Base-by-base conservation (phyloP, 2,329 filamentous ascomycete species). In the Paecilomyces fulvus region DNA sequence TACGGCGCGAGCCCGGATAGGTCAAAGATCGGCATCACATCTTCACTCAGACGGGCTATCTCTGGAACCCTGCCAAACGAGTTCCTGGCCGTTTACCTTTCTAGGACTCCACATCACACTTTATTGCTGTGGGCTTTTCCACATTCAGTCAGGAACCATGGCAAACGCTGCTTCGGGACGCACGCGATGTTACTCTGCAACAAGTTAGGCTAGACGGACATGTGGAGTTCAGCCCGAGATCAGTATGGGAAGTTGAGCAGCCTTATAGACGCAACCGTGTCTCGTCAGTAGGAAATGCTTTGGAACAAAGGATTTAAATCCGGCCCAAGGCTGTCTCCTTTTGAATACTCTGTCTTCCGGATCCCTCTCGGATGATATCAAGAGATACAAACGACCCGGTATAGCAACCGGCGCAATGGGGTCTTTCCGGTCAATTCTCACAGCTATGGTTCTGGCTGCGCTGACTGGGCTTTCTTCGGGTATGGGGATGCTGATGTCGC, bases 381-480 rank as follows among this genome's bases (percentile, higher is more conserved):
- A 43, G 14, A 17, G 17, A 17, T 17, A 43, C 9, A 17, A 17
- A 17, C n/a, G 25, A 7, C 4, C 7, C 25, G 4, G 7, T 28
- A 28, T 28, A 28, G 25, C 17, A 3, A 17, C 37, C n/a, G 2
- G 5, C n/a, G 14, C 37, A 43, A 43, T 43, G 37, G 37, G 37
- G 14, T 9, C 14, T n/a, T 43, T 17, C 37, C 37, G 37, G 8
- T 43, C n/a, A 43, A 4, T 9, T 12, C 37, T 43, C 37, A 17
- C n/a, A 9, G 37, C 37, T 3, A 43, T 43, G 6, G 37, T 12
- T 17, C 37, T 43, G 37, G 37, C 14, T 30, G 30, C 55, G 14
- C 23, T 66, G n/a, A 30, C 55, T 17, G 28, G 55, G n/a, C 51
- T 57, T 54, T 58, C 54, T 25, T 43, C 58, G 51, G 56, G 62